Evolutionary conservation across 441 rosid genomes (phyloP).

Genomic region (Lepidium campestre): DNA sequence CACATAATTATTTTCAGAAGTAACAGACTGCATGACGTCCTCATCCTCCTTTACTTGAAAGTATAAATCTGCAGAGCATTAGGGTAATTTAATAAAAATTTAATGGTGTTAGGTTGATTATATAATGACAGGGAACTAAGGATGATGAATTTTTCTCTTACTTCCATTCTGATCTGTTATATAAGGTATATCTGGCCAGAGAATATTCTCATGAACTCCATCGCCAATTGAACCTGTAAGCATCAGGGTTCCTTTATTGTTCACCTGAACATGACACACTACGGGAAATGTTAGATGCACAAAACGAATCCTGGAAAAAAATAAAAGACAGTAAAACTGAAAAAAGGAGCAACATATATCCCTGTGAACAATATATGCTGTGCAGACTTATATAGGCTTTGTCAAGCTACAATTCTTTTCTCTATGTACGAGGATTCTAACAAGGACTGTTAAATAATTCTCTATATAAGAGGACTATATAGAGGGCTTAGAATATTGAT

Average conservation of each 20-base stretch:
- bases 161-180: slow-evolving; percentile 88
- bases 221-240: slow-evolving; percentile 52
- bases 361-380: not conserved
- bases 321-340: not conserved
- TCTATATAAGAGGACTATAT: not conserved
- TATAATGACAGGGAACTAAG: not conserved
- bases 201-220: slow-evolving; percentile 70
- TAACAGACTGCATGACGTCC: slow-evolving; percentile 64
- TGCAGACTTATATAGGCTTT: not conserved
- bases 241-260: slow-evolving; percentile 74
- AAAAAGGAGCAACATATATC: not conserved
- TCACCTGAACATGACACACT: slow-evolving; percentile 75
- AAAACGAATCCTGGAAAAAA: slow-evolving; percentile 8
- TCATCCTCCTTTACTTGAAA: slow-evolving; percentile 85
- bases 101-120: not conserved
- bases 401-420: not conserved
- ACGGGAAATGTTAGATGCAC: slow-evolving; percentile 48
- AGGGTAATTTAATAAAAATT: not conserved
- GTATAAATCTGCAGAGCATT: slow-evolving; percentile 60
- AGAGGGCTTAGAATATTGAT: not conserved
- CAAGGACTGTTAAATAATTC: not conserved
- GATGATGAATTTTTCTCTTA: slow-evolving; percentile 19
- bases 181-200: slow-evolving; percentile 88
- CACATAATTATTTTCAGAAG: slow-evolving; percentile 36
- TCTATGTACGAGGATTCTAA: not conserved